These are phyloP conservation scores for Fusarium mundagurra DNA, from an alignment of 2,329 filamentous ascomycete genomes.

Conservation along the genomic window DNA sequence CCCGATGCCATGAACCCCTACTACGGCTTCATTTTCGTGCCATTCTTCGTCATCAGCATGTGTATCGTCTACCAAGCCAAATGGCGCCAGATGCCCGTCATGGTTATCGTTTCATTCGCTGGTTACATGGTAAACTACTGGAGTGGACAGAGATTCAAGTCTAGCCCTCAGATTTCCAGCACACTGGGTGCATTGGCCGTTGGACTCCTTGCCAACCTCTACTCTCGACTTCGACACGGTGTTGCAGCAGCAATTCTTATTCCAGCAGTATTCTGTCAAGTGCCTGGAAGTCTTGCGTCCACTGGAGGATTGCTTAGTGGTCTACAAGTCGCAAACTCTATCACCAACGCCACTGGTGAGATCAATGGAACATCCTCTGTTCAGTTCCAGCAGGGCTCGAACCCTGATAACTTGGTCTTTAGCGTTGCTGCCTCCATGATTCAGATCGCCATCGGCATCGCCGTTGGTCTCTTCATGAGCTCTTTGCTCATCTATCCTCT, in stretches of 20 bases:
- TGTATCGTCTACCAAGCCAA: conserved; percentile 83
- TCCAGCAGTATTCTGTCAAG: conserved; percentile 60
- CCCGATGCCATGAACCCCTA: conserved; percentile 53
- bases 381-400: conserved; percentile 28
- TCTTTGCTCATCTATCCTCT: conserved; percentile 60
- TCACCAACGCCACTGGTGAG: conserved; percentile 50
- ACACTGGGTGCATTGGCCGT: conserved; percentile 81
- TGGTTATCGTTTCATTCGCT: conserved; percentile 76
- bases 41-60: conserved; percentile 76
- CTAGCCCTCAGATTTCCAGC: conserved; percentile 79
- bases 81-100: conserved; percentile 81
- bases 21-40: conserved; percentile 75
- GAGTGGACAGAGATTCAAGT: conserved; percentile 70
- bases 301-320: conserved; percentile 59
- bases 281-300: conserved; percentile 59
- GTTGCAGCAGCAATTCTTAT: conserved; percentile 59
- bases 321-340: conserved; percentile 54
- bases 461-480: conserved; percentile 60
- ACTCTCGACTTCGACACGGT: conserved; percentile 69
- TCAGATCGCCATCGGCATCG: conserved; percentile 63
- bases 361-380: conserved; percentile 50
- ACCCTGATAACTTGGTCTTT: conserved; percentile 53
- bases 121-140: conserved; percentile 84
- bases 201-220: conserved; percentile 80
- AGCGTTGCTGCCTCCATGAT: conserved; percentile 61